Base-by-base conservation (phyloP, 345 rosid species). In the Bruguiera sexangula region DNA sequence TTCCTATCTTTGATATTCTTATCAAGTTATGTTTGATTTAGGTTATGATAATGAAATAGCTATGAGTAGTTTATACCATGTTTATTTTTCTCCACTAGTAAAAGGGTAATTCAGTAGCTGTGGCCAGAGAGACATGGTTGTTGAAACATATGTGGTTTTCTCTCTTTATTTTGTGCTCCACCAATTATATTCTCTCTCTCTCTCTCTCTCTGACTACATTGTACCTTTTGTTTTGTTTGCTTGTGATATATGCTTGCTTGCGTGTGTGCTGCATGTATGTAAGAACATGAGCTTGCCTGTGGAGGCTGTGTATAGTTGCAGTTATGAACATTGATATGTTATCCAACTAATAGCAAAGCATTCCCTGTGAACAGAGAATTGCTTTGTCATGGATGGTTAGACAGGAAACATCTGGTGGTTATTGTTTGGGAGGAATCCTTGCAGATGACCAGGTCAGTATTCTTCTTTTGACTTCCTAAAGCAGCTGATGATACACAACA, bases 311-410 rank as follows among this genome's bases (percentile, higher is more conserved):
- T 34, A 8, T 43, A 26, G 37, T 63, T 57, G 62, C 13, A 9
- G 32, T 20, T 20, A 63, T 20, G 29, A 34, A 32, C 54, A 46
- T 39, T 46, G 30, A 27, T 51, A 4, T 39, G 36, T 66, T 43
- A 39, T 66, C 51, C 24, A 20, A 46, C 62, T 64, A 22, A 54
- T 50, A 10, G 43, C 3, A 16, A 29, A 51, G 68, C 10, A 66
- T 62, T 51, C 63, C 50, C 54, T 83, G 82, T 32, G 50, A 43
- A 74, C 85, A 94, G 97, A 85, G 91, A 73, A 94, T 94, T 83
- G 98, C 97, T 52, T 85, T 94, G 85, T 88, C 97, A 60, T 94
- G 98, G 98, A 94, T 94, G 98, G 75, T 81, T 72, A 88, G 89
- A 63, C 89, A 91, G 83, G 98, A 94, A 81, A 94, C 80, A 9